Base-by-base conservation (phyloP, 2,329 filamentous ascomycete genomes). In the Amphichorda felina region DNA sequence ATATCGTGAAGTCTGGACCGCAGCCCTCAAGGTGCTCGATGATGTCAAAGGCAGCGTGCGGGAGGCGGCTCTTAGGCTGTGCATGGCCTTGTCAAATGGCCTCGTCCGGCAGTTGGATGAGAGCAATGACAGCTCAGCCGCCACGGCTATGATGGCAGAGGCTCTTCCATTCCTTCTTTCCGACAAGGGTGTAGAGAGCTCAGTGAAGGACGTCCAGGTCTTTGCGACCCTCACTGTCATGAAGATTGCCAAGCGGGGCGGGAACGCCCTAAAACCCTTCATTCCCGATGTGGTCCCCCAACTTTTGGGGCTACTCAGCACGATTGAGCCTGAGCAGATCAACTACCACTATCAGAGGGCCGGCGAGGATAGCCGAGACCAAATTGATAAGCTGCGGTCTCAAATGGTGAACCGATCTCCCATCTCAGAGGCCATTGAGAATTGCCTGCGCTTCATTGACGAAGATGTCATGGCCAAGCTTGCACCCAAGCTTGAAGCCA, bases 41-140 rank as follows among this genome's bases (percentile, higher is more conserved):
- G 91, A 98, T 54, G 93, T 96, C 55, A 98, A 98, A 54, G 82
- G 81, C 7, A 87, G 82, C 1, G 91, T 98, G 4, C 74, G 91
- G 35, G 68, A 72, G 25, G 82, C 87, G 2, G 91, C 91, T 2
- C 69, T 87, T 31, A 78, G 79, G 40, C 69, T 98, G 4, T 94
- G 88, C 48, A 79, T 88, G 53, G 76, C 79, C 1, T 67, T 98
- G 25, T 93, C 87, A 1, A 87, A 84, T 35, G 82, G 84, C 13
- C 70, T 96, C 11, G 85, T 93, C 4, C 79, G 87, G 19, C 83
- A 87, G 40, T 70, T 95, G 2, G 86, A 94, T 54, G 79, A 85
- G 30, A 82, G 83, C 26, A 78, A 79, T 36, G 69, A 56, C 19
- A 26, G 76, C 1, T 77, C 78, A 45, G 77, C 80, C 26, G 80